A percentile compares a stretch with the other conserved stretches of the same genome.
These are phyloP conservation scores for Erigeron philadelphicus DNA, from an alignment of 140 eudicot species.

Conservation along the genomic window DNA sequence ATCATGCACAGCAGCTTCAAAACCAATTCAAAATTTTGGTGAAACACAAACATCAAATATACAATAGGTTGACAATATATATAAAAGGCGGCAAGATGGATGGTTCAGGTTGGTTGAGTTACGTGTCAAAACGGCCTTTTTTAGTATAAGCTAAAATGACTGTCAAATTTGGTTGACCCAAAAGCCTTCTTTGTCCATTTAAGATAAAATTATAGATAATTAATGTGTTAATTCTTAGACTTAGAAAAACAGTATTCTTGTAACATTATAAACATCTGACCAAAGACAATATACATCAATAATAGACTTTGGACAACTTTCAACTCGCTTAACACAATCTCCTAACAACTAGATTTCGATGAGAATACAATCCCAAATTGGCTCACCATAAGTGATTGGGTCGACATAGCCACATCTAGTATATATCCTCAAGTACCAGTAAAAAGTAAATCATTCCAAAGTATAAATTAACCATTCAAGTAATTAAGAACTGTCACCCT, in stretches of 20 bases:
- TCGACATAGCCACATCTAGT: not conserved
- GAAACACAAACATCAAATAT: not conserved
- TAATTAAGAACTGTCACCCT: conserved; percentile 9
- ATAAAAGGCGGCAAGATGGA: not conserved
- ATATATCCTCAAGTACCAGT: not conserved
- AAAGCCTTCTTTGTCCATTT: not conserved
- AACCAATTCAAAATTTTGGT: not conserved
- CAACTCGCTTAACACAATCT: not conserved
- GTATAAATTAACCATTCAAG: not conserved
- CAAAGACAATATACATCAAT: too few relatives aligned
- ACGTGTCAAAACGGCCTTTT: not conserved
- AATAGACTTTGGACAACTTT: not conserved
- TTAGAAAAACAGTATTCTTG: too few relatives aligned
- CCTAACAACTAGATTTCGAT: too few relatives aligned
- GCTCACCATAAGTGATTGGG: too few relatives aligned
- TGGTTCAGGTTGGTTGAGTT: not conserved
- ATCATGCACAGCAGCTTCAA: not conserved
- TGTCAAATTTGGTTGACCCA: not conserved
- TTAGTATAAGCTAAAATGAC: too few relatives aligned
- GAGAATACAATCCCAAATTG: too few relatives aligned
- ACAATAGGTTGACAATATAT: too few relatives aligned
- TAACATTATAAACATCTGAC: too few relatives aligned
- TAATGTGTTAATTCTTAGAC: too few relatives aligned
- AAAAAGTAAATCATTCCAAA: not conserved
- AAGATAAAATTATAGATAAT: too few relatives aligned